Evolutionary conservation across 169 alveolate genomes (phyloP).

Genomic region (Plasmodium berghei): DNA sequence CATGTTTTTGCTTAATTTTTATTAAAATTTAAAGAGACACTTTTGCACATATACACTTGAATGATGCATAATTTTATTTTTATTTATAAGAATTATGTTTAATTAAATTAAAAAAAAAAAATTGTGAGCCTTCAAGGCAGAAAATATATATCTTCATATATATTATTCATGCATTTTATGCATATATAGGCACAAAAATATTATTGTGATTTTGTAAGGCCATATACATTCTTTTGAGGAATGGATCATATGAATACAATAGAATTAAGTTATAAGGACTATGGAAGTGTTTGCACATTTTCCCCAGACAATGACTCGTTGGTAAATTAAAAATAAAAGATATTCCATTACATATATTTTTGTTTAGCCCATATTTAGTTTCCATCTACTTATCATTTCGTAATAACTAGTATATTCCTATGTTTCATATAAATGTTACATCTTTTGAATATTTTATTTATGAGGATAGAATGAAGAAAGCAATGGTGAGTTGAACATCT

Average conservation of each 20-base stretch:
- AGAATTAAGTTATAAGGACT: constrained; percentile 57
- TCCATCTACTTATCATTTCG: background rate
- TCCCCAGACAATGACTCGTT: constrained; percentile 34
- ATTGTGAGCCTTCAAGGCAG: too few relatives aligned
- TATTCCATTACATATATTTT: too few relatives aligned
- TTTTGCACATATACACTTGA: too few relatives aligned
- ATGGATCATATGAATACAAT: constrained; percentile 40
- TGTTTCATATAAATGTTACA: too few relatives aligned
- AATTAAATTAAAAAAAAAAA: too few relatives aligned
- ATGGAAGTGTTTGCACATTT: constrained; percentile 31
- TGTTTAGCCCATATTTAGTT: background rate
- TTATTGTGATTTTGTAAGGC: background rate
- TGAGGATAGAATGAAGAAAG: constrained; percentile 26
- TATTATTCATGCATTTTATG: background rate
- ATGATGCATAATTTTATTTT: too few relatives aligned
- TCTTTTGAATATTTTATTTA: too few relatives aligned
- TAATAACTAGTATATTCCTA: too few relatives aligned
- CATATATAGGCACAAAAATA: background rate
- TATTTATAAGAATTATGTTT: too few relatives aligned
- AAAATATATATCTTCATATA: background rate
- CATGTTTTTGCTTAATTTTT: too few relatives aligned
- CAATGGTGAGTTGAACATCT: constrained; percentile 49
- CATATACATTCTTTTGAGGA: background rate
- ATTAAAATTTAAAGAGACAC: too few relatives aligned
- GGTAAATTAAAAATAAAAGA: constrained; percentile 50